phyloP scores from a whole-genome alignment of 305 asterid genomes.

The Fraxinus platypoda region DNA sequence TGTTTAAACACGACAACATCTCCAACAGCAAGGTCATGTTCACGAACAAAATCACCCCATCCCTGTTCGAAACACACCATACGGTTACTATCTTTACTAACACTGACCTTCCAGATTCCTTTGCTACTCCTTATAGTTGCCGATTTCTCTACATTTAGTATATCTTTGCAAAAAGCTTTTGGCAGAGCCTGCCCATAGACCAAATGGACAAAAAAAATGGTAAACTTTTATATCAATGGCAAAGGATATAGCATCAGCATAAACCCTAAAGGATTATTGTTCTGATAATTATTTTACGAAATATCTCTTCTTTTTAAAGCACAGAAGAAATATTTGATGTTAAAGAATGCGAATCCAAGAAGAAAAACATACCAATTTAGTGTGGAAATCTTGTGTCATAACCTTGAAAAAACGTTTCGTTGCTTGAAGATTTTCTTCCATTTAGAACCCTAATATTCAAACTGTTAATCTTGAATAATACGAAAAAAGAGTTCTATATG shows the following conservation, averaged over 20 bases:
- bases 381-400: neutral
- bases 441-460: neutral
- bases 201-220: neutral
- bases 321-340: neutral
- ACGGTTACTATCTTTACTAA: neutral
- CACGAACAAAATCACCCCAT: slow-evolving; percentile 21
- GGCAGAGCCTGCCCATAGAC: neutral
- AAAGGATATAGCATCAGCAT: too few species aligned
- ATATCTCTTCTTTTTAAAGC: neutral
- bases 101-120: slow-evolving; percentile 13
- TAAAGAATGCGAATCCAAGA: neutral
- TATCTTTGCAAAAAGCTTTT: neutral
- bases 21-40: slow-evolving; percentile 17
- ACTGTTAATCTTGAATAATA: neutral
- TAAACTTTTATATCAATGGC: too few species aligned
- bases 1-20: slow-evolving; percentile 31
- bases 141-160: neutral
- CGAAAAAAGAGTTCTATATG: too few species aligned
- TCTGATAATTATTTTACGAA: neutral
- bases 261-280: too few species aligned
- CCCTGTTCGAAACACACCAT: slow-evolving; percentile 11
- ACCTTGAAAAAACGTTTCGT: neutral
- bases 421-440: neutral
- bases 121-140: neutral
- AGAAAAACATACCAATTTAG: neutral